Conservation (phyloP, 192 early-diverging fungal species). For the Nowakowskiella sp. region DNA sequence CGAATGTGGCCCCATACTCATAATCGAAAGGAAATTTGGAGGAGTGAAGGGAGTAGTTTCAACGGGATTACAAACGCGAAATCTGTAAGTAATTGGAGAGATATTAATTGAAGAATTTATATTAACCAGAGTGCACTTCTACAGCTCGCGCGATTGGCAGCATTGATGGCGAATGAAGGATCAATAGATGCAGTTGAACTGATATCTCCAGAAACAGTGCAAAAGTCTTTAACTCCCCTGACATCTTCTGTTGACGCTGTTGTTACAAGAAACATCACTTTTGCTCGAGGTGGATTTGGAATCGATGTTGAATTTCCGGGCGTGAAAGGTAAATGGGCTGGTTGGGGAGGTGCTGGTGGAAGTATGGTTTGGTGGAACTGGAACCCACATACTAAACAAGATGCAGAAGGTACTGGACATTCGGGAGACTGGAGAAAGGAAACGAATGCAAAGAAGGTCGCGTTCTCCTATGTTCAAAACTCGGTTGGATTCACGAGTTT, state of each 20-base stretch:
- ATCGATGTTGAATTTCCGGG: constrained; percentile 24
- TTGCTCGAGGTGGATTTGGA: constrained; percentile 36
- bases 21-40: constrained; percentile 27
- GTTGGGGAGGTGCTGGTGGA: constrained; percentile 62
- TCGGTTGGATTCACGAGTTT: constrained; percentile 35
- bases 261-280: constrained; percentile 15
- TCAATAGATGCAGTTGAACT: constrained; percentile 22
- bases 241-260: constrained; percentile 12
- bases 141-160: constrained; percentile 46
- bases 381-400: background rate
- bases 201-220: constrained; percentile 18
- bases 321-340: constrained; percentile 21
- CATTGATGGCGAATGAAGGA: constrained; percentile 54
- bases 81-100: constrained; percentile 18
- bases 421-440: background rate
- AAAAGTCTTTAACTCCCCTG: constrained; percentile 17
- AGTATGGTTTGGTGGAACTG: constrained; percentile 29
- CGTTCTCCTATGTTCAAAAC: constrained; percentile 54
- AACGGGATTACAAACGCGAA: constrained; percentile 48
- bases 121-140: background rate
- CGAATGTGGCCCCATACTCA: constrained; percentile 24
- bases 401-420: background rate
- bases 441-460: constrained; percentile 31
- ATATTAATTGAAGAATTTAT: constrained; percentile 1
- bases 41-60: constrained; percentile 38